Evolutionary conservation across 495 filamentous ascomycete species (phyloP), one percentile per base, ranked within the genome.

Genomic region (Aspergillus carlsbadensis): DNA sequence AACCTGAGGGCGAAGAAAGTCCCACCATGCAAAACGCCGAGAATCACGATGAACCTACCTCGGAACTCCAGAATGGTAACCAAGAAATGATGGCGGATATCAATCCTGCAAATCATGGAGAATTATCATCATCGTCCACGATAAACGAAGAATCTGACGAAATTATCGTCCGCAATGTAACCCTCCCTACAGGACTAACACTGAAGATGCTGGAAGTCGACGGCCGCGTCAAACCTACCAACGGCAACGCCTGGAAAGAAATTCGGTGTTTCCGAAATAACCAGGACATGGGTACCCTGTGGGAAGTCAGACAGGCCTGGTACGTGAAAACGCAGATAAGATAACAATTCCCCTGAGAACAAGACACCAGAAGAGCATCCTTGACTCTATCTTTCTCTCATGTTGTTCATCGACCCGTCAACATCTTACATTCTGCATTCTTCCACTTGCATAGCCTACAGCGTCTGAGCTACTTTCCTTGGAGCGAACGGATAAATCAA

Each of bases 201-300:
- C 50, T 53, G 0, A 68, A 69, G 18, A 77, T 83, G 10, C 37
- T 81, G 8, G 68, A 74, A 46, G 61, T 74, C 24, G 78, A 83
- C 47, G 72, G 74, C 3, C 72, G 77, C 17, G 53, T 73, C 10
- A 58, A 63, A 2, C 36, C 57, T n/a, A 62, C 64, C 0, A 70
- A 66, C 40, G 63, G 66, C 1, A 83, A 81, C 66, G 63, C 77
- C 6, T 84, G 81, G 81, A 81, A 81, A 56, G 66, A 71, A 31
- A 57, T 82, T 39, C 78, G 81, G 6, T 76, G 70, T 42, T 74
- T 73, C 31, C 70, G 81, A 21, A 65, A 78, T 29, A 80, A 84
- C 31, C 81, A 84, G 64, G 81, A 83, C 49, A 77, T 83, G 59
- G 81, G 81, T 6, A 78, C 68, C 48, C 69, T 83, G 10, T 84